phyloP scores from a whole-genome alignment of 306 rosid species.

The Hippophae tibetana region DNA sequence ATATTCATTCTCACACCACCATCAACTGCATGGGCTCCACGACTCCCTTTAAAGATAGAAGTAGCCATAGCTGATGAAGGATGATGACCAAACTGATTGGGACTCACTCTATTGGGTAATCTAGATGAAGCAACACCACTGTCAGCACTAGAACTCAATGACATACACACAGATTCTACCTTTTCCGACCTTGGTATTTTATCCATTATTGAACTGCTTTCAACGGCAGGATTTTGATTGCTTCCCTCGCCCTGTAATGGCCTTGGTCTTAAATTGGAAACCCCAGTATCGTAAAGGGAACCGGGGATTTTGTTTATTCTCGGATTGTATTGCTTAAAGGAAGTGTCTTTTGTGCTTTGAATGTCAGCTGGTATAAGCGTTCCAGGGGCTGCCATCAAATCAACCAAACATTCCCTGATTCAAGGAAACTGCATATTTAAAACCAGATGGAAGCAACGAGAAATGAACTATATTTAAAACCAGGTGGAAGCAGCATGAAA shows the following conservation, averaged over 20 bases:
- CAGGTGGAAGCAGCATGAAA: conserved; percentile 10
- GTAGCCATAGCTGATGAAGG: conserved; percentile 40
- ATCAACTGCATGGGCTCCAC: conserved; percentile 56
- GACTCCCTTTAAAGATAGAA: conserved; percentile 61
- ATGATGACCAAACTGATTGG: conserved; percentile 33
- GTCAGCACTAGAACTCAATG: conserved; percentile 34
- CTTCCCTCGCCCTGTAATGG: conserved; percentile 67
- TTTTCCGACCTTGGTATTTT: conserved; percentile 43
- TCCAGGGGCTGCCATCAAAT: conserved; percentile 99
- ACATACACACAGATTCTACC: conserved; percentile 34
- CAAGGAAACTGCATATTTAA: conserved; percentile 29
- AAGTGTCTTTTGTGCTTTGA: conserved; percentile 48
- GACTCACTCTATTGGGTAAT: conserved; percentile 27
- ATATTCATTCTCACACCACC: conserved; percentile 62
- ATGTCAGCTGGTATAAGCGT: conserved; percentile 81
- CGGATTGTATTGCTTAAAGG: conserved; percentile 47
- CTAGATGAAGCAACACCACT: conserved; percentile 43
- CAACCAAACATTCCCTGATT: conserved; percentile 97
- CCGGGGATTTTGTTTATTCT: conserved; percentile 37
- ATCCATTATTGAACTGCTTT: conserved; percentile 34
- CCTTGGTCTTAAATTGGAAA: conserved; percentile 39
- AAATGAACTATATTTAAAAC: conserved; percentile 22
- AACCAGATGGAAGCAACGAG: conserved; percentile 7
- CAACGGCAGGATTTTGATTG: conserved; percentile 41
- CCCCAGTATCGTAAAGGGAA: conserved; percentile 38